A percentile compares a stretch with the other conserved stretches of the same genome.
Conservation (phyloP, 441 rosid species). For the Mallotus repandus region DNA sequence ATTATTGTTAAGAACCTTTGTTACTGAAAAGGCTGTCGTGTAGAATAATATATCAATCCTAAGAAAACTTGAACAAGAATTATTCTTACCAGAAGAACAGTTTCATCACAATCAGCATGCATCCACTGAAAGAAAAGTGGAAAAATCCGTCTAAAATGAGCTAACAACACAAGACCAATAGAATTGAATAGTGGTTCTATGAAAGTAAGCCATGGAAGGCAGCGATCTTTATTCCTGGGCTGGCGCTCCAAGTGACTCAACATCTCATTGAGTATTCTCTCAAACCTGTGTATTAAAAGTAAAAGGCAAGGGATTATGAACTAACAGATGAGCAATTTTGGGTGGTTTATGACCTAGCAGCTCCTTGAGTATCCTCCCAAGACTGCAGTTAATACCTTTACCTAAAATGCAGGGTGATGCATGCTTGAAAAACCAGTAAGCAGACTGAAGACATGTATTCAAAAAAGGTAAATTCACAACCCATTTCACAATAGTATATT, state of each 20-base stretch:
- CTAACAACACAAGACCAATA: conserved; percentile 66
- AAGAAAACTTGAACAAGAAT: not conserved
- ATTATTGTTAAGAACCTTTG: not conserved
- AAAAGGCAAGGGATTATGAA: conserved; percentile 4
- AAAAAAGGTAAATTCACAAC: not conserved
- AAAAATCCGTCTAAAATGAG: conserved; percentile 74
- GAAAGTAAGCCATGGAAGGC: conserved; percentile 66
- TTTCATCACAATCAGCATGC: conserved; percentile 84
- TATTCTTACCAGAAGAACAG: conserved; percentile 61
- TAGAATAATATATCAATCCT: not conserved
- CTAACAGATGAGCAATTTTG: not conserved
- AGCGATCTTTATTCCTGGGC: conserved; percentile 68
- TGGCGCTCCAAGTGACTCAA: conserved; percentile 88
- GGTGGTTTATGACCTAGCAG: not conserved
- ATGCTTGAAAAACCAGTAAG: no score
- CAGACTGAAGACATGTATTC: no score
- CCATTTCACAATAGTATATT: not conserved
- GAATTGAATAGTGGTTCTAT: conserved; percentile 63
- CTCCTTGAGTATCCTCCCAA: not conserved
- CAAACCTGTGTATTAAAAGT: conserved; percentile 47
- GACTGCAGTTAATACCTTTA: not conserved
- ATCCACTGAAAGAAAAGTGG: conserved; percentile 85
- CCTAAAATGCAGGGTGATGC: not conserved
- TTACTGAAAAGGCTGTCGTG: not conserved
- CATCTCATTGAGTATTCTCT: conserved; percentile 81